Base-by-base conservation (phyloP, 352 stramenopile species). In the Pythium folliculosum region DNA sequence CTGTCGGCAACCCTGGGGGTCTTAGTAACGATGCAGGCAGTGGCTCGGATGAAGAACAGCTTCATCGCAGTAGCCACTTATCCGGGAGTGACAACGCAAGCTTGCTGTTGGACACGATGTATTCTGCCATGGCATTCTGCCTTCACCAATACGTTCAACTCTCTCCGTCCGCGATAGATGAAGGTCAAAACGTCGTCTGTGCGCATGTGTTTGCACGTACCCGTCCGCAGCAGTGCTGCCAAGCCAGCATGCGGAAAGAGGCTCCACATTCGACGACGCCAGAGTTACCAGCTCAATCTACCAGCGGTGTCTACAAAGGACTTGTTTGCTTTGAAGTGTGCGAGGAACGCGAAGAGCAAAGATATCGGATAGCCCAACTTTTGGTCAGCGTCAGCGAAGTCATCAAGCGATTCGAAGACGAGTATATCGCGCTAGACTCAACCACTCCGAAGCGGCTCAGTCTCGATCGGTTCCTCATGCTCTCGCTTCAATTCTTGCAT, bases 231-330 rank as follows among this genome's bases (percentile, higher is more conserved):
- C 63, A 63, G 35, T 65, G 63, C 44, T 75, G 69, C 50, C 51
- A 51, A 35, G 69, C 69, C 6, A 75, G 59, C 16, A 75, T 75
- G 49, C 32, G 14, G 47, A n/a, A n/a, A n/a, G n/a, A n/a, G n/a
- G n/a, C n/a, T n/a, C n/a, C n/a, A n/a, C 12, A 25, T 12, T 27
- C 58, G 5, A 19, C 49, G 5, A 50, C 37, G 7, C 17, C 37
- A 30, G 48, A 59, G 13, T 9, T 17, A 7, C 9, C 40, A n/a
- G 44, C 25, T 16, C n/a, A 53, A 13, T 2, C 30, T 0, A 22
- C 35, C 1, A 22, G 63, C 5, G 19, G 19, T 7, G 65, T 65
- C 52, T 68, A 59, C 27, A 64, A 48, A 21, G 65, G 65, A 9
- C 53, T 72, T 19, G 27, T 72, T 0, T 64, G 52, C 32, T 72